Evolutionary conservation across 768 basidiomycete species (phyloP).

Genomic region (Pulveroboletus frians): DNA sequence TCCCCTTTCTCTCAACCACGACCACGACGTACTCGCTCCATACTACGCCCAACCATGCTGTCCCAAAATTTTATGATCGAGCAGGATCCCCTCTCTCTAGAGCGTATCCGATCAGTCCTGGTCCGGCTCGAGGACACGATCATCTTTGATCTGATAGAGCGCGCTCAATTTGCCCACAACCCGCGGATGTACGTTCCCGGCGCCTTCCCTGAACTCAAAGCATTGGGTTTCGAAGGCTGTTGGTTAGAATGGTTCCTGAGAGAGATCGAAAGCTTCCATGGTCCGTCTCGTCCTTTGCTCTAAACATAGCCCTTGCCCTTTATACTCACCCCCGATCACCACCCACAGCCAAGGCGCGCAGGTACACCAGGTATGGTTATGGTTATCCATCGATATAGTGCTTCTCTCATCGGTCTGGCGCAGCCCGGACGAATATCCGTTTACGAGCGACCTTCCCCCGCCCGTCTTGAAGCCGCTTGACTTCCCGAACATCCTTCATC

Average conservation of each 20-base stretch:
- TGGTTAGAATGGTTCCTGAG: constrained; percentile 98
- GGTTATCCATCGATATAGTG: constrained; percentile 1
- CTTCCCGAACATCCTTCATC: constrained; percentile 74
- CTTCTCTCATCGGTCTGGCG: not conserved
- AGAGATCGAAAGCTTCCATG: constrained; percentile 93
- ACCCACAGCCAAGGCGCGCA: constrained; percentile 77
- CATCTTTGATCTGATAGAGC: constrained; percentile 95
- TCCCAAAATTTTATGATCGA: constrained; percentile 64
- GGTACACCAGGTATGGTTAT: constrained; percentile 81
- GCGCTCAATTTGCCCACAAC: constrained; percentile 95
- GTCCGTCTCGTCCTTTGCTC: constrained; percentile 42
- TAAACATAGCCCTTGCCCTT: not conserved
- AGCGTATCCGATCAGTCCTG: constrained; percentile 81
- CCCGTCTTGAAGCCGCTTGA: constrained; percentile 72
- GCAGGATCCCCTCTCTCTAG: constrained; percentile 77
- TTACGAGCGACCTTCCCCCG: constrained; percentile 73
- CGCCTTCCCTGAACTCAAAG: constrained; percentile 71
- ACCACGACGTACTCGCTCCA: constrained; percentile 12
- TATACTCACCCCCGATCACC: not conserved
- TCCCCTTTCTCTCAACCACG: constrained; percentile 7
- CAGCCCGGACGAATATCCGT: constrained; percentile 98
- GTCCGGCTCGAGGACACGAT: constrained; percentile 96
- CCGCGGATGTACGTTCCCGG: constrained; percentile 80
- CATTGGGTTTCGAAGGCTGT: constrained; percentile 72
- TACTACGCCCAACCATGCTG: constrained; percentile 36